Evolutionary conservation across 2,329 filamentous ascomycete species (phyloP), one percentile per base, ranked within the genome.

Genomic region (Pseudopithomyces maydicus): DNA sequence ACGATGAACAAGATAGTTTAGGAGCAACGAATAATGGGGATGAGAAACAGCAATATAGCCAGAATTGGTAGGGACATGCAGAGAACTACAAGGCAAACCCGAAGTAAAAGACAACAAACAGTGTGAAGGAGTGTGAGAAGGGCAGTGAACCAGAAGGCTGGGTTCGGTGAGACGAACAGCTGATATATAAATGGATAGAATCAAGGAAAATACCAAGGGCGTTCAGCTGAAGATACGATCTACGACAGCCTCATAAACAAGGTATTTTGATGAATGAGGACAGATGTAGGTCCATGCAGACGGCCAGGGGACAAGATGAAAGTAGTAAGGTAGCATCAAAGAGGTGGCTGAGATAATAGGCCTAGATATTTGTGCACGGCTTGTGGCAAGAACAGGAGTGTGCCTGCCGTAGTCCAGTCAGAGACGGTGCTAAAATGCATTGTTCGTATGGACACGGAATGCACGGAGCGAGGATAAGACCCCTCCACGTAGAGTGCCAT

Each of bases 201-300:
- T 19, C 11, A 8, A 15, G 47, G 17, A 12, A 14, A 17, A 10
- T 39, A 14, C 14, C 26, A 41, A 41, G 35, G 26, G 29, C 35
- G 6, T 41, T 35, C 45, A 41, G 47, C 35, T 50, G 47, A 50
- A 41, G 45, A 38, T n/a, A 29, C n/a, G 20, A 50, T 29, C 33
- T 50, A 15, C 26, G 8, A 29, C 33, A 50, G 47, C 15, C 35
- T 50, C 26, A 39, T 33, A 22, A 29, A 41, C 35, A 32, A 50
- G 47, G 35, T 38, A n/a, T 29, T n/a, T 17, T 17, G 6, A 22
- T 22, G 35, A 17, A 39, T 20, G 26, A 12, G 14, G 20, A 12
- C 14, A 26, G 20, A 17, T 14, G 22, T 29, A 7, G 19, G 46
- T 49, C 33, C 46, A 29, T 39, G 22, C 46, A 36, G 46, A 39